Evolutionary conservation across 768 basidiomycete genomes (phyloP).

Genomic region (Termitomyces heimii): DNA sequence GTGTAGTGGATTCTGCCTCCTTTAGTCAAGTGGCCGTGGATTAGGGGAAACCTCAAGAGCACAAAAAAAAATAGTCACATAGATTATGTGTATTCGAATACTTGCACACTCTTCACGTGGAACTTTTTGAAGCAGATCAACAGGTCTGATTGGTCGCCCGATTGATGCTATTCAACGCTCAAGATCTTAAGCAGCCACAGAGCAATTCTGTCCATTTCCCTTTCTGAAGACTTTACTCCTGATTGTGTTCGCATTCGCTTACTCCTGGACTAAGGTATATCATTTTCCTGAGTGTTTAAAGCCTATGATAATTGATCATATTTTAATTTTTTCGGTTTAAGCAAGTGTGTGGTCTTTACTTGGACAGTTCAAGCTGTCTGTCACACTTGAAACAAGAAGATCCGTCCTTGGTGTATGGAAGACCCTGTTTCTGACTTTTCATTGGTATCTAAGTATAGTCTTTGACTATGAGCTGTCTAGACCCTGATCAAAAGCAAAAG

Average conservation of each 20-base stretch:
- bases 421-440: background rate
- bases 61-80: background rate
- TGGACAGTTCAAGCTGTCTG: background rate
- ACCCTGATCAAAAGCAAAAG: background rate
- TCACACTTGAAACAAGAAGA: background rate
- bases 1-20: no score
- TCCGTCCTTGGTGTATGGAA: background rate
- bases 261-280: no score
- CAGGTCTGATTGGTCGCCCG: no score
- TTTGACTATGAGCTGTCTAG: background rate
- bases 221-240: no score
- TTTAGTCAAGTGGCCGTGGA: no score
- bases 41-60: no score
- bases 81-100: background rate
- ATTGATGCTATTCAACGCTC: background rate
- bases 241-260: no score
- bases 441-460: background rate
- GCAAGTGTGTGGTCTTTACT: no score
- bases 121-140: background rate
- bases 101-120: background rate
- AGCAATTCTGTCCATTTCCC: no score
- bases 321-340: no score
- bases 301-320: no score
- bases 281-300: no score
- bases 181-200: background rate